These are phyloP conservation scores for Penicillium crystallinum DNA, from an alignment of 495 filamentous ascomycete genomes.

Conservation along the genomic window DNA sequence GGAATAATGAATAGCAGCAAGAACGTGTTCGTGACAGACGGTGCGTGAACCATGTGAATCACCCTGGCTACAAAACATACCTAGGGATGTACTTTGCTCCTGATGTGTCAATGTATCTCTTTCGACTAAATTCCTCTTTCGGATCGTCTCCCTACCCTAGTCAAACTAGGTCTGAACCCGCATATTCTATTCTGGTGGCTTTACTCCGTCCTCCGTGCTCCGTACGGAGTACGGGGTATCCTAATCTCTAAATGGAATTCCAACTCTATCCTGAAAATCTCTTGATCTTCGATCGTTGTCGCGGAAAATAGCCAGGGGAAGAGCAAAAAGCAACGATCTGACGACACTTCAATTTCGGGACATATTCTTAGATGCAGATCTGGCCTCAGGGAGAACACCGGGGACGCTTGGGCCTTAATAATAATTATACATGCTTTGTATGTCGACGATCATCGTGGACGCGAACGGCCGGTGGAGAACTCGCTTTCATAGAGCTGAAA, in stretches of 20 bases:
- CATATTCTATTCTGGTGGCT: neutral
- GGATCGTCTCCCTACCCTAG: neutral
- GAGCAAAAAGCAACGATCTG: neutral
- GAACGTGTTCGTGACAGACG: neutral
- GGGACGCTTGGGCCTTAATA: neutral
- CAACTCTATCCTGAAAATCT: no score
- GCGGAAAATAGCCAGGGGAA: neutral
- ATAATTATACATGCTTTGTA: neutral
- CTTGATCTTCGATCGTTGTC: neutral
- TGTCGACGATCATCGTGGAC: slow-evolving; percentile 2
- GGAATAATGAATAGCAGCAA: neutral
- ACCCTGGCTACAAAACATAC: no score
- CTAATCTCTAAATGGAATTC: no score
- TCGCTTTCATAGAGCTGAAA: neutral
- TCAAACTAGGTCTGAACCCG: neutral
- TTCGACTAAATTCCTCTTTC: neutral
- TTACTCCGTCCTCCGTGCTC: neutral
- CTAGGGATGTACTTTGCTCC: no score
- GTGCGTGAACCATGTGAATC: neutral
- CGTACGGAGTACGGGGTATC: neutral
- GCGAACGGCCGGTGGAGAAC: neutral
- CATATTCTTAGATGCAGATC: slow-evolving; percentile 1
- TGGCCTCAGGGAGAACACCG: neutral
- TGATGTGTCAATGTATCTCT: neutral
- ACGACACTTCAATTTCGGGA: slow-evolving; percentile 1